These are phyloP conservation scores for Chlorella sp. DNA, from an alignment of 139 green algal genomes.

Conservation along the genomic window DNA sequence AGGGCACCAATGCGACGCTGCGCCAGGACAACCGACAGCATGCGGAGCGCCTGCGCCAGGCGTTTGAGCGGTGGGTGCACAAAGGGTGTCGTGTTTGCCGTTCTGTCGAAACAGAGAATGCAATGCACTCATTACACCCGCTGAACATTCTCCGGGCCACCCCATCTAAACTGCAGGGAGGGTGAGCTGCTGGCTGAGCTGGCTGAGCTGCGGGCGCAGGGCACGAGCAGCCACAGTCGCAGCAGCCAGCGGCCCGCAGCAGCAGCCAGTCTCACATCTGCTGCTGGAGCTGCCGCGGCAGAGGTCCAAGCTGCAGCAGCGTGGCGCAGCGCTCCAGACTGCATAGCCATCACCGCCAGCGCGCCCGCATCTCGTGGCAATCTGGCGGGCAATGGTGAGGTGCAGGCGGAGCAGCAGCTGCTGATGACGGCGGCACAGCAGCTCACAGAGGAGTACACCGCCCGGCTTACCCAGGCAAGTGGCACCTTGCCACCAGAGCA, in stretches of 20 bases:
- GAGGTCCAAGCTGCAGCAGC: neutral
- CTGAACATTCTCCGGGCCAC: neutral
- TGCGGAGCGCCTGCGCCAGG: neutral
- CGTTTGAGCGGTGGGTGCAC: slow-evolving; percentile 18
- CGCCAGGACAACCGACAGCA: slow-evolving; percentile 10
- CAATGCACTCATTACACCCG: neutral
- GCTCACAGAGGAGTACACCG: neutral
- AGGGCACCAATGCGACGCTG: slow-evolving; percentile 8
- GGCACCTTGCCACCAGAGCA: neutral
- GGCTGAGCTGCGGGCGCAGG: neutral
- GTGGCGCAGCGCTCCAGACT: too few species aligned
- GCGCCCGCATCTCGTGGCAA: too few species aligned
- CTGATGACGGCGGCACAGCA: slow-evolving; percentile 15
- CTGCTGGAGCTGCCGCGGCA: neutral
- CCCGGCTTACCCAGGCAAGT: slow-evolving; percentile 4
- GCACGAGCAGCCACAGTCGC: neutral
- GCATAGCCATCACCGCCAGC: neutral
- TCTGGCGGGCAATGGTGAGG: neutral
- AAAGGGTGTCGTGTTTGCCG: too few species aligned
- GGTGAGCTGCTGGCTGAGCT: slow-evolving; percentile 18
- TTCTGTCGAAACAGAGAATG: neutral
- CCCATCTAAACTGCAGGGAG: neutral
- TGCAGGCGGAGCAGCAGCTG: neutral
- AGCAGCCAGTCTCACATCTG: too few species aligned
- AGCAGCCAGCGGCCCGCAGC: neutral